Evolutionary conservation across 306 rosid species (phyloP).

Genomic region (Mimosa pudica): DNA sequence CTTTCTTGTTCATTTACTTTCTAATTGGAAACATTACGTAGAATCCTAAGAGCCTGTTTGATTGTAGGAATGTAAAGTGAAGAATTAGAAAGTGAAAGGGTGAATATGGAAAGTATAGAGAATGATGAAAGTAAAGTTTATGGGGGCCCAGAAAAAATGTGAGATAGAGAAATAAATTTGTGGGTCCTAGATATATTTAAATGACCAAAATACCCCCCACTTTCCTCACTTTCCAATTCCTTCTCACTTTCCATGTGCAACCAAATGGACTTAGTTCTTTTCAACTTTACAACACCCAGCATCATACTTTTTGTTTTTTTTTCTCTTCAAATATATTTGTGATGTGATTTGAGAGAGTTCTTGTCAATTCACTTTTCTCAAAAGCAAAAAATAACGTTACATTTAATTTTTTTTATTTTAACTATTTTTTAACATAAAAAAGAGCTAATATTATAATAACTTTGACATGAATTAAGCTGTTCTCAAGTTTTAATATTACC

Average conservation of each 20-base stretch:
- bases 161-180: too few relatives aligned
- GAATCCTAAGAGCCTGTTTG: constrained; percentile 28
- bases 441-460: not conserved
- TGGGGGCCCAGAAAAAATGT: too few relatives aligned
- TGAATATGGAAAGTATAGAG: too few relatives aligned
- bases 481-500: not conserved
- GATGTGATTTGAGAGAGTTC: not conserved
- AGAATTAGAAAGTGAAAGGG: too few relatives aligned
- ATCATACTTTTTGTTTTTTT: not conserved
- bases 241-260: too few relatives aligned
- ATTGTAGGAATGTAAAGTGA: too few relatives aligned
- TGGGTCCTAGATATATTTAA: too few relatives aligned
- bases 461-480: not conserved
- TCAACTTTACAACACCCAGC: not conserved
- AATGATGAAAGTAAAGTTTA: too few relatives aligned
- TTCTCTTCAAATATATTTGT: not conserved
- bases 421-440: not conserved
- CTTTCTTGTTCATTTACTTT: constrained; percentile 1
- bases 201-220: too few relatives aligned
- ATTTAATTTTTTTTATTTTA: not conserved
- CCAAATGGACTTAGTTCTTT: too few relatives aligned
- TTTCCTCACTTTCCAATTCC: too few relatives aligned
- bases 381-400: not conserved
- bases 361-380: not conserved
- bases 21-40: constrained; percentile 19